Base-by-base conservation (phyloP, 2,329 filamentous ascomycete species). In the Sporothrix pseudoabietina region DNA sequence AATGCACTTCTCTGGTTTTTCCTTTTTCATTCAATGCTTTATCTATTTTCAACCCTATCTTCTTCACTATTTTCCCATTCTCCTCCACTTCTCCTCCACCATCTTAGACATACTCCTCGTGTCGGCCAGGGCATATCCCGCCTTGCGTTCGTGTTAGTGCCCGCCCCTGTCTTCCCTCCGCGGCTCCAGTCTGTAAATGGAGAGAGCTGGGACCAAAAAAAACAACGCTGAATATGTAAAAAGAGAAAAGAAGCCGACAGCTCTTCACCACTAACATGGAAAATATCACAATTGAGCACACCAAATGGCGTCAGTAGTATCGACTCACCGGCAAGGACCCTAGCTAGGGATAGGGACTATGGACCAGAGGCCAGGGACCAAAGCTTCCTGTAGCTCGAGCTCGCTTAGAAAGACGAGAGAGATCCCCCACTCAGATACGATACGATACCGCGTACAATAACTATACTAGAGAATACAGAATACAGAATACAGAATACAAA, bases 81-180 rank as follows among this genome's bases (percentile, higher is more conserved):
- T 44, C 22, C n/a, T 26, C 61, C 61, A 44, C 61, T 26, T 22
- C 39, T 65, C 35, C 22, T 9, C 14, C 61, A 22, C 39, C 61
- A 6, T 9, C 61, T 44, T 12, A n/a, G 32, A 61, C 57, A 22
- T n/a, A 4, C n/a, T 16, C 61, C 61, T 65, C 61, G 61, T 65
- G 61, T 65, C 35, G 61, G 39, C 39, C 35, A 65, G 61, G 59
- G 61, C 12, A 14, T 35, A 16, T 65, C 61, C 35, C 61, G 61
- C 41, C n/a, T 19, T 66, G 12, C 10, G 61, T 47, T 47, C 61
- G 61, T 66, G 61, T 66, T 66, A 66, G 39, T 66, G 61, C 39
- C 39, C 61, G 16, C 61, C n/a, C 39, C 39, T 26, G 61, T 26
- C 61, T 39, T 44, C 14, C 30, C n/a, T 44, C 16, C 9, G 9